Conservation (phyloP, 169 alveolate genomes). For the Plasmodium vivax region DNA sequence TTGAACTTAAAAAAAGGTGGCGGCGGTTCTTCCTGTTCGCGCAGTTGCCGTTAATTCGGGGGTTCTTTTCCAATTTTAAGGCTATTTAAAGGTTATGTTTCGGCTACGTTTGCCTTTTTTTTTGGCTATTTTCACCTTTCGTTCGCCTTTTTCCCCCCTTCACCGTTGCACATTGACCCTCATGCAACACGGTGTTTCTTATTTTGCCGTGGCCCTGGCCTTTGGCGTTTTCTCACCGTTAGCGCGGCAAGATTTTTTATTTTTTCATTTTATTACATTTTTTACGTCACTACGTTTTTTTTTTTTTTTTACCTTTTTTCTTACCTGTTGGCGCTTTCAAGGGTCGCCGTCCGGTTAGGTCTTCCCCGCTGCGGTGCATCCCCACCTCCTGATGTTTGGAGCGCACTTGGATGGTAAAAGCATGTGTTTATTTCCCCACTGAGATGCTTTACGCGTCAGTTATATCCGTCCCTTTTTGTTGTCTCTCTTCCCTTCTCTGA, state of each 20-base stretch:
- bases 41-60: not conserved
- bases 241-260: not conserved
- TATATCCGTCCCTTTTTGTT: not conserved
- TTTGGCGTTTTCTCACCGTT: not conserved
- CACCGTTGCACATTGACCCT: not conserved
- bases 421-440: not conserved
- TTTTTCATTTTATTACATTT: not conserved
- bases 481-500: not conserved
- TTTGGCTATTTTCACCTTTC: not conserved
- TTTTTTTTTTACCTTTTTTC: slow-evolving; percentile 1
- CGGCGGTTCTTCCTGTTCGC: not conserved
- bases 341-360: not conserved
- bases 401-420: not conserved
- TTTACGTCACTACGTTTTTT: not conserved
- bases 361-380: not conserved
- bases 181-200: not conserved
- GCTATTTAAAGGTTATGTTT: not conserved
- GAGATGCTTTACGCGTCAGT: not conserved
- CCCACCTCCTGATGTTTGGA: not conserved
- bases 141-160: not conserved
- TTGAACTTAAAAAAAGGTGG: not conserved
- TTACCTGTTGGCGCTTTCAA: not conserved
- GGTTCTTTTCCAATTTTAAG: not conserved
- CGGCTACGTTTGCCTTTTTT: not conserved
- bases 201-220: not conserved